Base-by-base conservation (phyloP, 1,284 basidiomycete genomes). In the Trichosporon inkin region DNA sequence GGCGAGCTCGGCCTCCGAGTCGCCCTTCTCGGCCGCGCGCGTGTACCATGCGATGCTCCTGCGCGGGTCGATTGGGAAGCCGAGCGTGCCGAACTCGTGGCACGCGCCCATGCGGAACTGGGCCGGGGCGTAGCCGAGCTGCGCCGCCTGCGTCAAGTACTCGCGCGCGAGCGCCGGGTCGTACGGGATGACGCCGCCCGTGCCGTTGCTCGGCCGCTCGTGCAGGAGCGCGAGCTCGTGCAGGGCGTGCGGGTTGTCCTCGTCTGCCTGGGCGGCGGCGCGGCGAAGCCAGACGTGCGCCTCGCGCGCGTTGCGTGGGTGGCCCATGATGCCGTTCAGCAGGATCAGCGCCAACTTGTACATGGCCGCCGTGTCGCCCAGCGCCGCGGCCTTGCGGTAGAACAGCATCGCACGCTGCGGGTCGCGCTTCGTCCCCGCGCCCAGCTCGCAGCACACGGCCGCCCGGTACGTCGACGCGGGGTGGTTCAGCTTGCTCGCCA, bases 21-120 rank as follows among this genome's bases (percentile, higher is more conserved):
- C 88, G 6, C 92, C 94, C 76, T 93, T 92, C 79, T 95, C 92
- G 17, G 95, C 94, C 10, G 96, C 95, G 71, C 91, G 92, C 22
- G 95, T 98, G 77, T 98, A 98, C 95, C 96, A 99, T 3, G 90
- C 93, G 68, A 99, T 98, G 53, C 89, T 92, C 60, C 91, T 83
- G 56, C 88, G 84, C 8, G 96, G 92, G 77, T 99, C 95, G 53
- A 97, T 88, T 0, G 91, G 89, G 75, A 94, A 99, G 8, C 87
- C 86, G 53, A 99, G 79, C 10, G 83, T 80, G 22, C 96, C 96
- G 73, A 94, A 97, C 78, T 99, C 96, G 78, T 91, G 96, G 71
- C 90, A 93, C 63, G 89, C 87, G 2, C 95, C 96, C 10, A 99
- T 85, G 79, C 94, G 96, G 84, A 89, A 95, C 77, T 98, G 95